Evolutionary conservation across 2,329 filamentous ascomycete species (phyloP).

Genomic region (Aureobasidium sp.): DNA sequence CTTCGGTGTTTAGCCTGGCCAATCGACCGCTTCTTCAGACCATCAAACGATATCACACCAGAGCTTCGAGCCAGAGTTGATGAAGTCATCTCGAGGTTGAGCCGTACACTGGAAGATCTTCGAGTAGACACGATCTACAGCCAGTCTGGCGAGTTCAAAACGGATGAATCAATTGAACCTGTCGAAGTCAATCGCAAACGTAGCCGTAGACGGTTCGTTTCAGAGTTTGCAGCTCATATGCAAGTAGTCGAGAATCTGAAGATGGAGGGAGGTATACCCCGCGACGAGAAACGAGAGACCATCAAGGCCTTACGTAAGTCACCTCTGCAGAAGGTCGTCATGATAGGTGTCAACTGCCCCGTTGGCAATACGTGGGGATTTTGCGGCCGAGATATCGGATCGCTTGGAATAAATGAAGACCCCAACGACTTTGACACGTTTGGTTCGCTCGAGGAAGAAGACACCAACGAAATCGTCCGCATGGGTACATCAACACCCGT

Average conservation of each 20-base stretch:
- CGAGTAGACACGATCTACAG: slow-evolving; percentile 34
- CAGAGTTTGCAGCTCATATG: slow-evolving; percentile 38
- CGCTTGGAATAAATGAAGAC: slow-evolving; percentile 23
- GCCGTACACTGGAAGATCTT: slow-evolving; percentile 35
- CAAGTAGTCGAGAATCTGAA: slow-evolving; percentile 38
- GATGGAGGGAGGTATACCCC: slow-evolving; percentile 41
- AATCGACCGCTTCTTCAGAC: slow-evolving; percentile 39
- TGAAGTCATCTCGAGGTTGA: slow-evolving; percentile 34
- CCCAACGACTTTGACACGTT: slow-evolving; percentile 19
- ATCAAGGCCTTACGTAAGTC: slow-evolving; percentile 37
- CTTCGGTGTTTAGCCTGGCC: slow-evolving; percentile 42
- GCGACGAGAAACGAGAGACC: slow-evolving; percentile 42
- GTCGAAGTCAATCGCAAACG: not conserved
- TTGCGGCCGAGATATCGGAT: slow-evolving; percentile 29
- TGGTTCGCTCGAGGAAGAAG: slow-evolving; percentile 28
- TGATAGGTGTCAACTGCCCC: slow-evolving; percentile 39
- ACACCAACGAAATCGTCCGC: slow-evolving; percentile 24
- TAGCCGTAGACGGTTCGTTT: slow-evolving; percentile 32
- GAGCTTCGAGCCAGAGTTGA: slow-evolving; percentile 22
- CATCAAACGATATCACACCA: slow-evolving; percentile 23
- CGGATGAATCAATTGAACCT: slow-evolving; percentile 16
- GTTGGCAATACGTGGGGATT: slow-evolving; percentile 41
- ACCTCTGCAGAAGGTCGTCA: slow-evolving; percentile 38
- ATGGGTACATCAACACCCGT: slow-evolving; percentile 22
- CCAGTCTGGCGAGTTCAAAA: slow-evolving; percentile 23